Evolutionary conservation across 176 grass and related monocot genomes (phyloP), one percentile per base, ranked within the genome.

Genomic region (Triticum timopheevii): DNA sequence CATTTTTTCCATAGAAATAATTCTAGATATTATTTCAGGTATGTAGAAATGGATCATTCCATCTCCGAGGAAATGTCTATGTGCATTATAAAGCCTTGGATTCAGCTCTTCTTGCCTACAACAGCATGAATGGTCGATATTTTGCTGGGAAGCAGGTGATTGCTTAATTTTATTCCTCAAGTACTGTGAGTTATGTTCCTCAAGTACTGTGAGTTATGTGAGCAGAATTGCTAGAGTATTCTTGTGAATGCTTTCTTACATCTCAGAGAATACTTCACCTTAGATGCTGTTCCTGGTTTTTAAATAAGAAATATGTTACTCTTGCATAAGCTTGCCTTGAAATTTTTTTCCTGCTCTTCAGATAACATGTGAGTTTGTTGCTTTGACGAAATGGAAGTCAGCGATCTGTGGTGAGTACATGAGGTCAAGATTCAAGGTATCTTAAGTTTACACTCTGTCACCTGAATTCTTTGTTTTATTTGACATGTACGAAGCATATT

Each of bases 341-440:
- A 62, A 1, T 20, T 68, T 22, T 64, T 86, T 83, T 70, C 67
- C 66, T 90, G 17, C 72, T 33, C 74, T 78, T 56, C 63, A 99
- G 97, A 86, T 96, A 82, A 90, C 90, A 83, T 99, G 90, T 39
- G 97, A 96, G 70, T 99, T 94, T 87, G 90, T 94, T 83, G 87
- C 92, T 63, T 17, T 99, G 39, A 94, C 97, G 73, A 99, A 74
- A 91, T 99, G 97, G 97, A 99, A 94, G 71, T 85, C 92, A 83
- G 97, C 97, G 42, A 99, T 96, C 86, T 96, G 97, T 76, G 97
- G 97, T 61, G 97, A 99, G 77, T 99, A 90, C 87, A 96, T 96
- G 97, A 94, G 95, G 66, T 91, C 94, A 81, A 96, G 92, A 83
- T 87, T 96, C 61, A 99, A 99, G 94, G 97, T 99, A 89, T 38